Evolutionary conservation across 2,329 filamentous ascomycete species (phyloP).

Genomic region (Paracamarosporium sp.): DNA sequence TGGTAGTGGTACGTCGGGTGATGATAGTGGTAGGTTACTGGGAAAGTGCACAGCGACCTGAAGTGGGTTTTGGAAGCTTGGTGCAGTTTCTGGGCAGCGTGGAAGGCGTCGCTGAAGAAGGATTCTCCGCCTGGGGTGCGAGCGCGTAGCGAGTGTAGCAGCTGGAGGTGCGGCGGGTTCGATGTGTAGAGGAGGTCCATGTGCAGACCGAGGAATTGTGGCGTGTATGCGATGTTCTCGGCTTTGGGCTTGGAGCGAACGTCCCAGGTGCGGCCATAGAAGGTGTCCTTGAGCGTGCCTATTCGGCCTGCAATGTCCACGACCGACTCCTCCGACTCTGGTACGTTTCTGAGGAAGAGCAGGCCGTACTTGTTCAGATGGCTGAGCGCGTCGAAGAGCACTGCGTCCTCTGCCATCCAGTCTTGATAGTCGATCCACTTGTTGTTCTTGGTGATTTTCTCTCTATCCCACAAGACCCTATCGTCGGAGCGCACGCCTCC

Average conservation of each 20-base stretch:
- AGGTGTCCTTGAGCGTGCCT: constrained; percentile 81
- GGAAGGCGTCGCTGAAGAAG: constrained; percentile 80
- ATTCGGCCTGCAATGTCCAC: constrained; percentile 73
- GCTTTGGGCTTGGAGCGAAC: constrained; percentile 81
- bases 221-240: constrained; percentile 91
- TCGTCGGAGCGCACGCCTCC: constrained; percentile 45
- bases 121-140: constrained; percentile 81
- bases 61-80: constrained; percentile 34
- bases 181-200: constrained; percentile 91
- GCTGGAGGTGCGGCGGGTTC: constrained; percentile 79
- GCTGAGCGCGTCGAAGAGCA: constrained; percentile 67
- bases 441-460: constrained; percentile 56
- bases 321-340: constrained; percentile 70
- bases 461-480: constrained; percentile 55
- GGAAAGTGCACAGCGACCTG: constrained; percentile 50
- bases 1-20: constrained; percentile 68
- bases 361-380: constrained; percentile 73
- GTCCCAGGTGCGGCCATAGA: constrained; percentile 92
- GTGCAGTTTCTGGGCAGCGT: constrained; percentile 59
- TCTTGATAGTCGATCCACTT: constrained; percentile 71
- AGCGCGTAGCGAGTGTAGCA: constrained; percentile 89
- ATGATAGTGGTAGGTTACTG: constrained; percentile 71
- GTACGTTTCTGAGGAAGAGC: constrained; percentile 78
- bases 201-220: constrained; percentile 81
- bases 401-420: constrained; percentile 68